These are phyloP conservation scores for Macrolepiota albuminosa DNA, from an alignment of 768 basidiomycete genomes.

Conservation along the genomic window DNA sequence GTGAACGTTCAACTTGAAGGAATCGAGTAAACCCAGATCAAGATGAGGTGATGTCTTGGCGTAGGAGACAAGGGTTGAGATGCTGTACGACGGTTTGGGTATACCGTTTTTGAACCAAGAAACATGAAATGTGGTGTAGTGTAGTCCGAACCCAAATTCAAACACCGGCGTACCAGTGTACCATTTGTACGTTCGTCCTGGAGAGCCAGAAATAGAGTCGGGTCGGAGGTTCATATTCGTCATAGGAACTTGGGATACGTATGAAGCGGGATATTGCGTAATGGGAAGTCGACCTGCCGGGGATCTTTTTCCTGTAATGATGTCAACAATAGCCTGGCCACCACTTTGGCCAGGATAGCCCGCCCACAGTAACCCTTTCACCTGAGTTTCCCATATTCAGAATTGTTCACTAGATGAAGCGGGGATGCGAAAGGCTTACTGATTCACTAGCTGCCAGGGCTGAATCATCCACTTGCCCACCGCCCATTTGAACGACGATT, in stretches of 20 bases:
- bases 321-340: constrained; percentile 49
- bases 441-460: too few relatives aligned
- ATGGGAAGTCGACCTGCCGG: constrained; percentile 53
- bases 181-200: constrained; percentile 58
- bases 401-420: too few relatives aligned
- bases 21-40: too few relatives aligned
- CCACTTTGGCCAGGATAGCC: constrained; percentile 56
- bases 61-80: constrained; percentile 36
- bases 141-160: constrained; percentile 51
- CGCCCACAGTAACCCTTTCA: constrained; percentile 44
- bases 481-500: constrained; percentile 51
- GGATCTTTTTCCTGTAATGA: constrained; percentile 44
- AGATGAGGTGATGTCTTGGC: too few relatives aligned
- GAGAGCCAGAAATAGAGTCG: constrained; percentile 36
- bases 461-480: constrained; percentile 49
- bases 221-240: constrained; percentile 55
- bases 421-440: too few relatives aligned
- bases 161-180: constrained; percentile 46
- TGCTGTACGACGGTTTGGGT: too few relatives aligned
- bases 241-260: constrained; percentile 44
- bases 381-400: too few relatives aligned
- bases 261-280: constrained; percentile 50
- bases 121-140: constrained; percentile 46
- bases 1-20: constrained; percentile 41
- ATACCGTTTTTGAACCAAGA: too few relatives aligned